These are phyloP conservation scores for Phyllosticta citribraziliensis DNA, from an alignment of 2,329 filamentous ascomycete species.

Conservation along the genomic window DNA sequence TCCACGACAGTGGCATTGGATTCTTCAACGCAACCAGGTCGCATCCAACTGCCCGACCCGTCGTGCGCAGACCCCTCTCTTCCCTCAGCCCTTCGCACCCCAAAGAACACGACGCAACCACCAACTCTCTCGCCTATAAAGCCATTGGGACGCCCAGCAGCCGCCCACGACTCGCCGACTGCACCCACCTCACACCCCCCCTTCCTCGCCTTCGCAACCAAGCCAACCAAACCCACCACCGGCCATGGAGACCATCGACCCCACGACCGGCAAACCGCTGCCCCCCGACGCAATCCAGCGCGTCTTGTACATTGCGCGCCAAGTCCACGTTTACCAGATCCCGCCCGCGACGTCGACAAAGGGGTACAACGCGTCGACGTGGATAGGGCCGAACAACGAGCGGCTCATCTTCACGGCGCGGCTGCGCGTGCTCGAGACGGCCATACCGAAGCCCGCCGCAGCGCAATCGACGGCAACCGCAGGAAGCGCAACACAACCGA, in stretches of 20 bases:
- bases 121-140: not conserved
- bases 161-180: not conserved
- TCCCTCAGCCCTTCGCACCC: not conserved
- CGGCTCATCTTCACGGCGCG: conserved; percentile 80
- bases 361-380: conserved; percentile 67
- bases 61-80: not conserved
- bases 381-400: conserved; percentile 57
- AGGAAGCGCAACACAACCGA: conserved; percentile 13
- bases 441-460: conserved; percentile 32
- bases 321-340: conserved; percentile 80
- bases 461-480: conserved; percentile 12
- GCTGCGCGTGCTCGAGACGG: conserved; percentile 68
- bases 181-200: not conserved
- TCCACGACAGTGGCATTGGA: not conserved
- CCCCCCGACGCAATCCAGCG: conserved; percentile 73
- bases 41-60: not conserved
- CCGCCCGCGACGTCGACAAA: conserved; percentile 68
- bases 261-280: conserved; percentile 57
- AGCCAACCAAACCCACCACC: not conserved
- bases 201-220: not conserved
- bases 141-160: not conserved
- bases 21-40: not conserved
- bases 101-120: not conserved
- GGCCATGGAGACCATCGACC: conserved; percentile 57
- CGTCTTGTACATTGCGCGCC: conserved; percentile 64